Evolutionary conservation across 2,329 filamentous ascomycete species (phyloP).

Genomic region (Epichloe coenophiala): DNA sequence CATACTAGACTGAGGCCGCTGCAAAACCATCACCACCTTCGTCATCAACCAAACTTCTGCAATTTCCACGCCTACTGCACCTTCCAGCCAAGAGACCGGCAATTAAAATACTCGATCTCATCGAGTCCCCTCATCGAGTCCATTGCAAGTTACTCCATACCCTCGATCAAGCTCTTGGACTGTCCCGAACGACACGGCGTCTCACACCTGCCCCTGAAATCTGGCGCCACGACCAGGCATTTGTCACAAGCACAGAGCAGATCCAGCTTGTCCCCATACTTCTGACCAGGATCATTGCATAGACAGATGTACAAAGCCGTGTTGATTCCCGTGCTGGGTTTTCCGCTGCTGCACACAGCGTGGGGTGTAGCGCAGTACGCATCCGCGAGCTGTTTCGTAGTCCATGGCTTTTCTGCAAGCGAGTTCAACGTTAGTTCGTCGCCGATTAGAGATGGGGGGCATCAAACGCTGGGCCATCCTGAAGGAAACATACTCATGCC

Average conservation of each 20-base stretch:
- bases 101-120: too few relatives aligned
- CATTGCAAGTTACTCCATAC: neutral
- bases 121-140: too few relatives aligned
- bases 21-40: too few relatives aligned
- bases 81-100: too few relatives aligned
- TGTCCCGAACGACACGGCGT: conserved; percentile 19
- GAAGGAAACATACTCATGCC: conserved; percentile 18
- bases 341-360: conserved; percentile 17
- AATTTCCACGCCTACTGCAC: too few relatives aligned
- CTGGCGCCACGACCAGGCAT: conserved; percentile 25
- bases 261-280: conserved; percentile 21
- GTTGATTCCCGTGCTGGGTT: conserved; percentile 17
- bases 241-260: conserved; percentile 26
- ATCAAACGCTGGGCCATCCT: neutral
- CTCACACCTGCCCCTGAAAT: conserved; percentile 26
- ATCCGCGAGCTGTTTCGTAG: conserved; percentile 17
- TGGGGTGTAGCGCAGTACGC: conserved; percentile 26
- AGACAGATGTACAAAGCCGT: conserved; percentile 26
- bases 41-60: too few relatives aligned
- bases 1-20: too few relatives aligned
- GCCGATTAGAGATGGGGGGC: too few relatives aligned
- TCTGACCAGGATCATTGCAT: conserved; percentile 19
- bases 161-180: conserved; percentile 1
- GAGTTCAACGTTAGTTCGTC: too few relatives aligned
- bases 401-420: conserved; percentile 20